Conservation (phyloP, 305 asterid species). For the Fraxinus albicans region DNA sequence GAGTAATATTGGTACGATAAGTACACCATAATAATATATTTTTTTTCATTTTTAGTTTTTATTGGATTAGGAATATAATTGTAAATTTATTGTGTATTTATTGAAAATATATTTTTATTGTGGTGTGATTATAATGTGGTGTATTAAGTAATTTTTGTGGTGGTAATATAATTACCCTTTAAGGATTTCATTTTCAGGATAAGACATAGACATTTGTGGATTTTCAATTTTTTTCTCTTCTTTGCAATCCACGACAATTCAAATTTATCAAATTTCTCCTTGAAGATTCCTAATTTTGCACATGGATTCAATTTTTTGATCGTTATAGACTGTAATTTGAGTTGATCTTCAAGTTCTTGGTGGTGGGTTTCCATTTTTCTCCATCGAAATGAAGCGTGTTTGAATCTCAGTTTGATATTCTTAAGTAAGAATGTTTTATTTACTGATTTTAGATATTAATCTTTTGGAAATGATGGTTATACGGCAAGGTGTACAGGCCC, state of each 20-base stretch:
- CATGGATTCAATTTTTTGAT: slow-evolving; percentile 15
- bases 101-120: too few relatives aligned
- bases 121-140: too few relatives aligned
- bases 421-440: background rate
- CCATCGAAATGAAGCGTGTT: background rate
- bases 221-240: slow-evolving; percentile 12
- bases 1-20: too few relatives aligned
- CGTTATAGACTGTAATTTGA: background rate
- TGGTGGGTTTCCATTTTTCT: background rate
- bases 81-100: too few relatives aligned
- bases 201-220: slow-evolving; percentile 22
- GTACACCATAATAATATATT: too few relatives aligned
- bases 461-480: too few relatives aligned
- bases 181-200: slow-evolving; percentile 30
- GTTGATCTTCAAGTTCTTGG: background rate
- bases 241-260: background rate
- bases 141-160: too few relatives aligned
- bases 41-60: too few relatives aligned
- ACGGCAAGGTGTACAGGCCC: too few relatives aligned
- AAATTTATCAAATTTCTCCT: slow-evolving; percentile 6
- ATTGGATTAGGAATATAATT: too few relatives aligned
- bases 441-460: background rate
- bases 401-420: background rate
- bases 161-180: too few relatives aligned
- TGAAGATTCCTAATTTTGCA: slow-evolving; percentile 28